phyloP scores from a whole-genome alignment of 768 basidiomycete genomes.

The Boletus coccyginus region DNA sequence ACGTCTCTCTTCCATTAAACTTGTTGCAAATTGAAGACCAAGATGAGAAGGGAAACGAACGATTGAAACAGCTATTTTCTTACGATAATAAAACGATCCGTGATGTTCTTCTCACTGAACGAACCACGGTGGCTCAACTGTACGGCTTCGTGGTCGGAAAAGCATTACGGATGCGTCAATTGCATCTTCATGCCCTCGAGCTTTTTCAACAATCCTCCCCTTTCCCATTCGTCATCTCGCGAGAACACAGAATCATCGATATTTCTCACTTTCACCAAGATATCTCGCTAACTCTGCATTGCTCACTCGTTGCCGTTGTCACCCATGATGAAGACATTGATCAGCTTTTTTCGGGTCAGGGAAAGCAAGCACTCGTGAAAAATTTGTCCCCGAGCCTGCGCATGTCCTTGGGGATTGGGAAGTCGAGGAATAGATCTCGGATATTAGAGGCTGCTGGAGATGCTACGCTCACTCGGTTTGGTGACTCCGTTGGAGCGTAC shows the following conservation, averaged over 20 bases:
- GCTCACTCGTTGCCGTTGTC: constrained; percentile 58
- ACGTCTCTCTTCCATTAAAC: constrained; percentile 40
- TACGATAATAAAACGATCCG: constrained; percentile 54
- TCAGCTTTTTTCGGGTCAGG: constrained; percentile 48
- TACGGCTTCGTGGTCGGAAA: constrained; percentile 76
- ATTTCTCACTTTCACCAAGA: constrained; percentile 61
- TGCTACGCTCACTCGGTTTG: constrained; percentile 56
- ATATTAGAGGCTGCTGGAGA: constrained; percentile 60
- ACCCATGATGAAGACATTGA: constrained; percentile 56
- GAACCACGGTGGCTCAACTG: constrained; percentile 64
- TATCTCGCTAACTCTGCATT: constrained; percentile 63
- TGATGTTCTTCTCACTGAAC: constrained; percentile 65
- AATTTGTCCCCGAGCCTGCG: constrained; percentile 53
- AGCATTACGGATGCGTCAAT: constrained; percentile 56
- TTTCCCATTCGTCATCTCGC: constrained; percentile 49
- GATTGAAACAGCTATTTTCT: constrained; percentile 52
- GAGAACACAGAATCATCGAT: constrained; percentile 54
- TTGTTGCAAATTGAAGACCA: constrained; percentile 47
- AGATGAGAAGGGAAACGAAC: constrained; percentile 39
- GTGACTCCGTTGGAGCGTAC: constrained; percentile 55
- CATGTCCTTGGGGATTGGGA: constrained; percentile 53
- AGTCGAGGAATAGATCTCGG: constrained; percentile 55
- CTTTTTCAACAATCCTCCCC: constrained; percentile 41
- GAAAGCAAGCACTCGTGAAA: constrained; percentile 47
- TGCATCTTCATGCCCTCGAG: constrained; percentile 56